Percentiles rank a stretch among this genome's conserved stretches.
phyloP scores from a whole-genome alignment of 163 green algal genomes.

The Chlamydomonas reinhardtii region DNA sequence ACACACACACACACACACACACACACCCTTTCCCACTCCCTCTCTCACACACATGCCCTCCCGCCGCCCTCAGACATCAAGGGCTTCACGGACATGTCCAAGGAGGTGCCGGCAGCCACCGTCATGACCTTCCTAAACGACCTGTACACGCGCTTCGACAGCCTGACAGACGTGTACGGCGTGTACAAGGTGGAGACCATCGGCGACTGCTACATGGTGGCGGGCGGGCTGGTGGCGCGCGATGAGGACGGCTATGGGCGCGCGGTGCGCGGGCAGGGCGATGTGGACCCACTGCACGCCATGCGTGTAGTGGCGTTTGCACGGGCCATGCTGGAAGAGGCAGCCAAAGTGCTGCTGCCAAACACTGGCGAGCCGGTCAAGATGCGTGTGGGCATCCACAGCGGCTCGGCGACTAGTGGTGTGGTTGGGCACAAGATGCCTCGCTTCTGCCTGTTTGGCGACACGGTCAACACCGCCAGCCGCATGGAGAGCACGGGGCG shows the following conservation, averaged over 20 bases:
- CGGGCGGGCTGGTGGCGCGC: slow-evolving; percentile 23
- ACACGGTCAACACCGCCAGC: slow-evolving; percentile 32
- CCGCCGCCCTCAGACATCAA: slow-evolving; percentile 37
- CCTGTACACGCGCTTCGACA: slow-evolving; percentile 51
- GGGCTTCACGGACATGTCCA: slow-evolving; percentile 54
- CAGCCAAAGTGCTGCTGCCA: background rate
- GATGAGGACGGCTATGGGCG: slow-evolving; percentile 28
- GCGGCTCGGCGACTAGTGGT: slow-evolving; percentile 11
- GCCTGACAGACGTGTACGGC: slow-evolving; percentile 10
- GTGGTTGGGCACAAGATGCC: slow-evolving; percentile 36
- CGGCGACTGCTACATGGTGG: slow-evolving; percentile 68
- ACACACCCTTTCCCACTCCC: no score
- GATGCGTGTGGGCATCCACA: slow-evolving; percentile 41
- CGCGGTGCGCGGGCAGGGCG: slow-evolving; percentile 13
- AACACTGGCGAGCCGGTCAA: background rate
- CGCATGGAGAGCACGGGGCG: slow-evolving; percentile 45
- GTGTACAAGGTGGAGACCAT: slow-evolving; percentile 66
- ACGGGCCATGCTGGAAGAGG: slow-evolving; percentile 9
- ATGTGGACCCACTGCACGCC: slow-evolving; percentile 34
- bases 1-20: no score
- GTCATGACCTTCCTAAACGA: slow-evolving; percentile 52
- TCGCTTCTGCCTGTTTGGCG: slow-evolving; percentile 53
- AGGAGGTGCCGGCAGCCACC: slow-evolving; percentile 28
- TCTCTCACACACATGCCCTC: no score
- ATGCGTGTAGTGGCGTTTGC: slow-evolving; percentile 41